Evolutionary conservation across 2,329 filamentous ascomycete genomes (phyloP), one percentile per base, ranked within the genome.

Genomic region (Fusarium transvaalense): DNA sequence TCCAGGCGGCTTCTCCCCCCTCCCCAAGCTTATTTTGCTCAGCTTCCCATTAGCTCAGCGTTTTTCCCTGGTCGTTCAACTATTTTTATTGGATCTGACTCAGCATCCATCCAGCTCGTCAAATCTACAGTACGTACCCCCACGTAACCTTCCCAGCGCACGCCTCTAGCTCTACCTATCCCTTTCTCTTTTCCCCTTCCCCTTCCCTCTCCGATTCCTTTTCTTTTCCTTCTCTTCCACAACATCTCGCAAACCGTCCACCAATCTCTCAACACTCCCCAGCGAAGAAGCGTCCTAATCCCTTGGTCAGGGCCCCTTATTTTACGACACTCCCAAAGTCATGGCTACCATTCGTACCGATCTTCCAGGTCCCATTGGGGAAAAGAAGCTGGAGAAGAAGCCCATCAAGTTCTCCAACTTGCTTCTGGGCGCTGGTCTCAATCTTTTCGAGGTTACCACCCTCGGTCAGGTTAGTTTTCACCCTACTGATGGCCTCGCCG

Each of bases 341-440:
- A 91, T 92, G 88, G 88, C 88, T 81, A 88, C 88, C 81, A 82
- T 84, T 76, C 80, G 83, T 76, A 79, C 86, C 76, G 82, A 86
- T 75, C 82, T 86, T 74, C 82, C 81, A 82, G 83, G 79, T 81
- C 84, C 80, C 78, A 74, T 81, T 69, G 76, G 80, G 75, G 81
- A 82, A 71, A 78, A 81, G 69, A 83, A 81, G 82, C 85, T 97
- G 80, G 94, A 97, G 91, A 98, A 98, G 92, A 98, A 98, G 89
- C 96, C 96, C 73, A 89, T 99, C 89, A 98, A 97, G 89, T 98
- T 98, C 88, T 97, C 94, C 86, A 99, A 99, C 85, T 83, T 99
- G 88, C 86, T 99, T 78, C 89, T 97, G 76, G 94, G 94, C 78
- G 92, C 93, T 79, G 93, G 94, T 75, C 88, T 97, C 84, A 97